Evolutionary conservation across 1,284 basidiomycete genomes (phyloP).

Genomic region (Cystobasidiaceae sp.): DNA sequence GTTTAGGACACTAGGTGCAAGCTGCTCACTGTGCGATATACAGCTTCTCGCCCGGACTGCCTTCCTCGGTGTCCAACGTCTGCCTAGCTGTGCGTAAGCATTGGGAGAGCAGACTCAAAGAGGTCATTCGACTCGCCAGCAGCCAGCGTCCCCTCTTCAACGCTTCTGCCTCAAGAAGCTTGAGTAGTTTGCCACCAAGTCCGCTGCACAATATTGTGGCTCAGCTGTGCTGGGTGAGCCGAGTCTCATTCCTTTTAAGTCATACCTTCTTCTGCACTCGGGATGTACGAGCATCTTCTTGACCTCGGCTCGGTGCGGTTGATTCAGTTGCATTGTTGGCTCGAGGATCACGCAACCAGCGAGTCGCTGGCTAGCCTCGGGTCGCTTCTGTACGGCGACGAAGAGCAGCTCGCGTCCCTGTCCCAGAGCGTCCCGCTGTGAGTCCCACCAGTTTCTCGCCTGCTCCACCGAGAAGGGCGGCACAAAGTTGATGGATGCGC

Average conservation of each 20-base stretch:
- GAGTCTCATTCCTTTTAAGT: too few relatives aligned
- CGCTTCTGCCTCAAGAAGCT: neutral
- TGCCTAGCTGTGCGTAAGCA: neutral
- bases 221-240: too few relatives aligned
- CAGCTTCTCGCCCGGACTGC: slow-evolving; percentile 19
- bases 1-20: neutral
- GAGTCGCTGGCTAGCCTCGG: neutral
- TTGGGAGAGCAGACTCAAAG: neutral
- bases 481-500: slow-evolving; percentile 19
- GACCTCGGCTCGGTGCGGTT: slow-evolving; percentile 17
- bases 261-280: slow-evolving; percentile 1
- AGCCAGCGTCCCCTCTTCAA: neutral
- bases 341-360: slow-evolving; percentile 16
- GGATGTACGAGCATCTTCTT: slow-evolving; percentile 28
- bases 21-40: slow-evolving; percentile 18
- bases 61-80: slow-evolving; percentile 21
- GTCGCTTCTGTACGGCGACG: neutral
- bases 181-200: neutral
- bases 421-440: neutral
- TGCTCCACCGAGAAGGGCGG: slow-evolving; percentile 8
- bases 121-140: neutral
- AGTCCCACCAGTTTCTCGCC: neutral
- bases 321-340: slow-evolving; percentile 5
- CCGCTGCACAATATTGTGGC: too few relatives aligned
- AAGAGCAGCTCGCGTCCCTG: neutral